These are phyloP conservation scores for Pseudonectria buxi DNA, from an alignment of 2,329 filamentous ascomycete species.

Conservation along the genomic window DNA sequence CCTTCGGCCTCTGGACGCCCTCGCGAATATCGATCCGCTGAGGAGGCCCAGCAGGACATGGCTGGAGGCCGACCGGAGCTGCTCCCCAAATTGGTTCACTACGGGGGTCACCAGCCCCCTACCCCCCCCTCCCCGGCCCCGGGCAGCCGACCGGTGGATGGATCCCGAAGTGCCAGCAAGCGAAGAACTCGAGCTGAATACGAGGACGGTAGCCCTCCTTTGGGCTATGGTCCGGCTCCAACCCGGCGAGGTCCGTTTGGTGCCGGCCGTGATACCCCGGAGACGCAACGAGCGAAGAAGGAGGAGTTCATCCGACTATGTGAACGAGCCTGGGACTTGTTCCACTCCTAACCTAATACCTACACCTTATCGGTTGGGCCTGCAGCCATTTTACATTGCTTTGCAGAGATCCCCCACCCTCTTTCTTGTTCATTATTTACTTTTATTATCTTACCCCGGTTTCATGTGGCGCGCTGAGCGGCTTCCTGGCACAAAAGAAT, in stretches of 20 bases:
- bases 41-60: slow-evolving; percentile 87
- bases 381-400: slow-evolving; percentile 8
- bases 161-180: slow-evolving; percentile 55
- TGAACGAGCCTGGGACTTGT: slow-evolving; percentile 89
- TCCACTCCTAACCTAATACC: slow-evolving; percentile 65
- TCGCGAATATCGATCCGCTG: slow-evolving; percentile 89
- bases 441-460: neutral
- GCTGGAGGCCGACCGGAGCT: slow-evolving; percentile 89
- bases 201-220: slow-evolving; percentile 84
- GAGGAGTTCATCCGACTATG: slow-evolving; percentile 87
- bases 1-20: slow-evolving; percentile 55
- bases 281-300: slow-evolving; percentile 77
- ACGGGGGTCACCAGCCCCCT: slow-evolving; percentile 86
- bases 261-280: slow-evolving; percentile 74
- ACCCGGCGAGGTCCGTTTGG: slow-evolving; percentile 66
- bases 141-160: slow-evolving; percentile 39
- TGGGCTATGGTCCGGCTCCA: slow-evolving; percentile 64
- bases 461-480: neutral
- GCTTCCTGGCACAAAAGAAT: neutral
- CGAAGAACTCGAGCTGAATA: slow-evolving; percentile 84
- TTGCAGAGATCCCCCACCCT: slow-evolving; percentile 6
- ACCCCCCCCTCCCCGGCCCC: slow-evolving; percentile 78
- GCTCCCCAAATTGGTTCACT: slow-evolving; percentile 89
- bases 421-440: slow-evolving; percentile 6
- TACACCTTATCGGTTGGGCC: neutral